Conservation (phyloP, 192 early-diverging fungal species). For the Neocallimastix lanati region DNA sequence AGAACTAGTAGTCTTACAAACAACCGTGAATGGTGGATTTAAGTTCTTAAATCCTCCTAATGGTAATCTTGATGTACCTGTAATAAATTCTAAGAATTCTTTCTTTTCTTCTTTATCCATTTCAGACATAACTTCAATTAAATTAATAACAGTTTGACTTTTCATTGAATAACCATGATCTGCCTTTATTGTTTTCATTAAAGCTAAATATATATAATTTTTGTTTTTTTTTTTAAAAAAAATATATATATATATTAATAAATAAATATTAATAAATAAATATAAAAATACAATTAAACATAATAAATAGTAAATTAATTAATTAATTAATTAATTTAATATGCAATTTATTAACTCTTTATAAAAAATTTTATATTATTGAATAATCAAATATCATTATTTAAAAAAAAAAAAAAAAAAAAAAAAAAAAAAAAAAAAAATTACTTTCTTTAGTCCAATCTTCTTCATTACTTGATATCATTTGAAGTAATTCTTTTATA, state of each 20-base stretch:
- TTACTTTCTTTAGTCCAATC: slow-evolving; percentile 55
- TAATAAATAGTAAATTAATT: too few relatives aligned
- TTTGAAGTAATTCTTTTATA: slow-evolving; percentile 44
- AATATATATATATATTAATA: too few relatives aligned
- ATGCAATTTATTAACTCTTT: too few relatives aligned
- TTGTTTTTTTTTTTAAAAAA: too few relatives aligned
- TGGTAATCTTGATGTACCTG: slow-evolving; percentile 75
- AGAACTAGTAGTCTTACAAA: slow-evolving; percentile 35
- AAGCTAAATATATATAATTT: too few relatives aligned
- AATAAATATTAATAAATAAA: too few relatives aligned
- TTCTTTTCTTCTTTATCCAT: slow-evolving; percentile 40
- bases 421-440: slow-evolving; percentile 3
- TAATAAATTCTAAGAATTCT: slow-evolving; percentile 66
- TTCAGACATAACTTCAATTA: slow-evolving; percentile 48
- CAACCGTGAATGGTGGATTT: slow-evolving; percentile 64
- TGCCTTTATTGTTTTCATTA: slow-evolving; percentile 50
- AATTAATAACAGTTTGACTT: slow-evolving; percentile 40
- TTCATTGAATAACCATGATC: slow-evolving; percentile 69
- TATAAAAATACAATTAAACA: too few relatives aligned
- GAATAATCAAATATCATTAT: too few relatives aligned
- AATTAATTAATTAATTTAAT: too few relatives aligned
- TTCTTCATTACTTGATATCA: slow-evolving; percentile 52
- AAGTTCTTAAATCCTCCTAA: slow-evolving; percentile 75
- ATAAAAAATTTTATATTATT: too few relatives aligned
- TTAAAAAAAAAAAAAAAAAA: too few relatives aligned